phyloP scores from a whole-genome alignment of 768 basidiomycete species.

The Phylloporus rhodoxanthus region DNA sequence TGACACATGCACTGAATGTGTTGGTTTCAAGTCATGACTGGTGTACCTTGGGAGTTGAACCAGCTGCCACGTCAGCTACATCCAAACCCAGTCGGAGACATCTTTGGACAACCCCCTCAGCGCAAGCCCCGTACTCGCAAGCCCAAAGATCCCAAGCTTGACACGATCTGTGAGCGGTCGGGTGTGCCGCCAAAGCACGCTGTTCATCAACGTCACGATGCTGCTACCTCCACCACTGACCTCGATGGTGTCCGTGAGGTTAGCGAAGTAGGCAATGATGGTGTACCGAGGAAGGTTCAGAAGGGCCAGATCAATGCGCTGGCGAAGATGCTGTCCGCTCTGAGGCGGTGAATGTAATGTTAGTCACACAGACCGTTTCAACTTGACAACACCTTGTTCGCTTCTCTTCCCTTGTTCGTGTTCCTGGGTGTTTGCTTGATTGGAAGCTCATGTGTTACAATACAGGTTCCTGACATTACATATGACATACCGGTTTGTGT shows the following conservation, averaged over 20 bases:
- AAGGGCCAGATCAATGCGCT: slow-evolving; percentile 86
- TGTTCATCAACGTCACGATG: slow-evolving; percentile 50
- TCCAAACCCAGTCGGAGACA: slow-evolving; percentile 55
- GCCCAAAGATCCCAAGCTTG: slow-evolving; percentile 59
- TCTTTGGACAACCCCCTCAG: slow-evolving; percentile 48
- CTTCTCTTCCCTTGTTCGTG: neutral
- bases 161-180: slow-evolving; percentile 73
- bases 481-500: slow-evolving; percentile 20
- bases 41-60: slow-evolving; percentile 70
- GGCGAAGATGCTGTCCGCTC: slow-evolving; percentile 85
- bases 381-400: neutral
- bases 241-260: slow-evolving; percentile 36
- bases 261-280: slow-evolving; percentile 28
- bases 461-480: slow-evolving; percentile 30
- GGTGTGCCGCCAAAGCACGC: slow-evolving; percentile 37
- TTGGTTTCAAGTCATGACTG: slow-evolving; percentile 54
- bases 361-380: slow-evolving; percentile 18
- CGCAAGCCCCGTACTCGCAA: slow-evolving; percentile 67
- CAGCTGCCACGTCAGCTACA: slow-evolving; percentile 64
- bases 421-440: slow-evolving; percentile 7
- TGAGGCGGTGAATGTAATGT: slow-evolving; percentile 50
- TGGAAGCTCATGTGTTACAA: slow-evolving; percentile 21
- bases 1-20: neutral
- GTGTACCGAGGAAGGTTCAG: slow-evolving; percentile 69
- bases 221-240: slow-evolving; percentile 72